These are phyloP conservation scores for Nicotiana undulata DNA, from an alignment of 257 asterid species.

Conservation along the genomic window DNA sequence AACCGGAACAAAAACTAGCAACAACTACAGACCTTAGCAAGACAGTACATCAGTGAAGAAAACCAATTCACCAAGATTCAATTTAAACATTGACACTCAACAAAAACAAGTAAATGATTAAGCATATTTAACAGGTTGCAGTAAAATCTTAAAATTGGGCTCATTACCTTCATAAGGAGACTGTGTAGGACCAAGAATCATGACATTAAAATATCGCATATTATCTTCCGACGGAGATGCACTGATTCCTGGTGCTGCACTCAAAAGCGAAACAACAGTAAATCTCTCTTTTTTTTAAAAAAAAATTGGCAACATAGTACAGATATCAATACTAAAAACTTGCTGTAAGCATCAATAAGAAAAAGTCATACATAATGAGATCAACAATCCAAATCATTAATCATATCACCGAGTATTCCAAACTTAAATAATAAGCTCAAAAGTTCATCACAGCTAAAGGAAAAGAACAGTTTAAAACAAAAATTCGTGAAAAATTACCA, in stretches of 20 bases:
- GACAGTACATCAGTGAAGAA: not conserved
- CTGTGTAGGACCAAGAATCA: constrained; percentile 98
- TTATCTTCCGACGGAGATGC: constrained; percentile 98
- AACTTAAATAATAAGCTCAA: not conserved
- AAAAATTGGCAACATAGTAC: not conserved
- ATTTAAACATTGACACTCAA: not conserved
- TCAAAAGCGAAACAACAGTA: constrained; percentile 15
- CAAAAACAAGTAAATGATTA: not conserved
- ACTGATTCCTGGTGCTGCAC: constrained; percentile 98
- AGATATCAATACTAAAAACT: not conserved
- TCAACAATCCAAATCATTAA: not conserved
- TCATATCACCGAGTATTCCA: not conserved
- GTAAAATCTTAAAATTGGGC: not conserved
- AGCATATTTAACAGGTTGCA: not conserved
- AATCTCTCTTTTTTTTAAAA: not conserved
- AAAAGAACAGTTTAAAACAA: not conserved
- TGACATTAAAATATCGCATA: constrained; percentile 96
- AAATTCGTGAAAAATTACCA: constrained; percentile 32
- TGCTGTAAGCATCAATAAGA: not conserved
- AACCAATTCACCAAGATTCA: not conserved
- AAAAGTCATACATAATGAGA: not conserved
- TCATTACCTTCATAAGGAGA: constrained; percentile 94
- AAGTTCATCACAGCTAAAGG: not conserved
- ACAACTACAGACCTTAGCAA: not conserved
- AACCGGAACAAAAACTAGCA: not conserved